These are phyloP conservation scores for Lasiodiplodia gonubiensis DNA, from an alignment of 2,329 filamentous ascomycete species.

Conservation along the genomic window DNA sequence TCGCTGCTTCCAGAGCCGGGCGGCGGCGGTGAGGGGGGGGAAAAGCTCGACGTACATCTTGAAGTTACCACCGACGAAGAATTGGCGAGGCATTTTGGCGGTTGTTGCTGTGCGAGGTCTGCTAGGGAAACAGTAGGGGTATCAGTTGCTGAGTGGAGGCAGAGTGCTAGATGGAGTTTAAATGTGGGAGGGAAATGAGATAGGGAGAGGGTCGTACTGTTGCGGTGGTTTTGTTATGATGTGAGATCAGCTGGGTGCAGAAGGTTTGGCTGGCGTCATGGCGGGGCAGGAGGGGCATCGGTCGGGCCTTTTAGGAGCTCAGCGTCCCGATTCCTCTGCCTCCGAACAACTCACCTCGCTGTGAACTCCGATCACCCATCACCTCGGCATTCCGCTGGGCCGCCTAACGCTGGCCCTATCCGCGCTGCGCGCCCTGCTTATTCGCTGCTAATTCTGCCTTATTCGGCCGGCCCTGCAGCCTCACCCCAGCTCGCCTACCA, in stretches of 20 bases:
- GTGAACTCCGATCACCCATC: background rate
- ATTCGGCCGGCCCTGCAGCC: conserved; percentile 15
- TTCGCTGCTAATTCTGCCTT: conserved; percentile 14
- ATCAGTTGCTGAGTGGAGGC: background rate
- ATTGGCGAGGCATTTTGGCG: conserved; percentile 86
- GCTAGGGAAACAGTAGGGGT: conserved; percentile 2
- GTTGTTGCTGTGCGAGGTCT: conserved; percentile 15
- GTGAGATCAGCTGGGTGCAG: conserved; percentile 26
- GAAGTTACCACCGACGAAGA: conserved; percentile 99
- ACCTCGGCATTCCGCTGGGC: background rate
- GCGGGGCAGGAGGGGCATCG: conserved; percentile 28
- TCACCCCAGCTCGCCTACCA: background rate
- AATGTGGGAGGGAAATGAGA: conserved; percentile 17
- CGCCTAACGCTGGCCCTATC: background rate
- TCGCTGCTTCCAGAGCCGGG: conserved; percentile 24
- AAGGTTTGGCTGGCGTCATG: conserved; percentile 22
- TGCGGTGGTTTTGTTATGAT: conserved; percentile 26
- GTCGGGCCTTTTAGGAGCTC: conserved; percentile 17
- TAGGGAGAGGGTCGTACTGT: background rate
- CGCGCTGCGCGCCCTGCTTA: background rate
- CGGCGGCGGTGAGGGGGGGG: conserved; percentile 27
- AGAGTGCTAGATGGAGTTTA: background rate
- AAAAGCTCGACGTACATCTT: conserved; percentile 77
- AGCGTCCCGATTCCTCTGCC: background rate
- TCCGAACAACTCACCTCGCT: conserved; percentile 20